Base-by-base conservation (phyloP, 176 grass and related monocot species). In the Ensete ventricosum region DNA sequence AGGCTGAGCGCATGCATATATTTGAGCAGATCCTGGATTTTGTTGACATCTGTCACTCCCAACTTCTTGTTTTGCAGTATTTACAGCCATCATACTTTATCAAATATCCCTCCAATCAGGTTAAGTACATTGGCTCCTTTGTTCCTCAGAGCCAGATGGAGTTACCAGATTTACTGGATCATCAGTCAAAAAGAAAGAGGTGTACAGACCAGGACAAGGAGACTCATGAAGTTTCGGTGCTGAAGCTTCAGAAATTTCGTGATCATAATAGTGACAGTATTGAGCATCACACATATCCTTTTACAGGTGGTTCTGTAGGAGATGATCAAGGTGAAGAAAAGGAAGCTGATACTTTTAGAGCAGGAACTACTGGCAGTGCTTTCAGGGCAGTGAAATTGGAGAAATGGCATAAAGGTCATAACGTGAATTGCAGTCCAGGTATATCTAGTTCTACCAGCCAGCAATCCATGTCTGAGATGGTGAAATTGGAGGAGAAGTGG, bases 1-100 rank as follows among this genome's bases (percentile, higher is more conserved):
- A 89, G 81, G 82, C 77, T 71, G 91, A 87, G 64, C 94, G 82
- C 81, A 88, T 95, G 84, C 83, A 91, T 79, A 75, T 95, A 48
- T 99, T 99, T 82, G 89, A 85, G 85, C 91, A 95, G 73, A 89
- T 99, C 17, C 54, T 95, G 54, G 81, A 95, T 67, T 79, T 89
- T 60, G 79, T 99, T 74, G 84, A 91, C 55, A 85, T 77, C 74
- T 92, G 77, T 54, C 96, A 99, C 60, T 84, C 88, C 62, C 81
- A 84, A 73, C 86, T 85, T 70, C 75, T 84, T 62, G 78, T 67
- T 75, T 84, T 99, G 67, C 82, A 87, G 49, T 82, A 99, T 81
- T 84, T 99, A 67, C 81, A 78, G 4, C 96, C 91, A 11, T 91
- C 86, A 34, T 95, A 89, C 83, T 95, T 99, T 80, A 73, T 72